Evolutionary conservation across 208 protist genomes (phyloP), one percentile per base, ranked within the genome.

Genomic region (Borovskyia barvae): DNA sequence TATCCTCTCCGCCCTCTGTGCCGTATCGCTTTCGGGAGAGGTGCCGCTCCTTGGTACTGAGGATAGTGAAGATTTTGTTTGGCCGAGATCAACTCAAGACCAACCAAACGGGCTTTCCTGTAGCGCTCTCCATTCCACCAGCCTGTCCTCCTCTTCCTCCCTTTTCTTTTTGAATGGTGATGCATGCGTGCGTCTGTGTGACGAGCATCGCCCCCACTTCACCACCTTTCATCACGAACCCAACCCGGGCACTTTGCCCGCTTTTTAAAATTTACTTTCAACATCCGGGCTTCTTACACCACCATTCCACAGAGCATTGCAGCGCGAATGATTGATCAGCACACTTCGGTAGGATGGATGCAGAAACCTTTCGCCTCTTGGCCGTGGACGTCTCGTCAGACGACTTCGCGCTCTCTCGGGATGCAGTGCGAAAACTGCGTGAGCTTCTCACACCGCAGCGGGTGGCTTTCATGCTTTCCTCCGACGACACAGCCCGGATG

Each of bases 301-400:
- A 15, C 11, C 35, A 39, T 8, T 39, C 11, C 14, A 8, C 14
- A 8, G 11, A 8, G 35, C 35, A 39, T n/a, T n/a, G n/a, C n/a
- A n/a, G n/a, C n/a, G n/a, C n/a, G n/a, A n/a, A n/a, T n/a, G n/a
- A n/a, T n/a, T n/a, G n/a, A n/a, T n/a, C n/a, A n/a, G n/a, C n/a
- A n/a, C n/a, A n/a, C n/a, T n/a, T n/a, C n/a, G n/a, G n/a, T n/a
- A 15, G 14, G 17, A 77, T 77, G 72, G 51, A 77, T 32, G 49
- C 58, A 14, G 41, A 65, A 14, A 32, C 62, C 7, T 39, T 81
- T 17, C 51, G 56, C 0, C 17, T 42, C 29, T 35, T 72, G 28
- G 75, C 75, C 35, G 42, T 61, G 28, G 42, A 64, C 17, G 43
- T 86, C 42, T 78, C 76, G 12, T 72, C 74, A 0, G 63, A 60